Evolutionary conservation across 306 rosid species (phyloP).

Genomic region (Acacia crassicarpa): DNA sequence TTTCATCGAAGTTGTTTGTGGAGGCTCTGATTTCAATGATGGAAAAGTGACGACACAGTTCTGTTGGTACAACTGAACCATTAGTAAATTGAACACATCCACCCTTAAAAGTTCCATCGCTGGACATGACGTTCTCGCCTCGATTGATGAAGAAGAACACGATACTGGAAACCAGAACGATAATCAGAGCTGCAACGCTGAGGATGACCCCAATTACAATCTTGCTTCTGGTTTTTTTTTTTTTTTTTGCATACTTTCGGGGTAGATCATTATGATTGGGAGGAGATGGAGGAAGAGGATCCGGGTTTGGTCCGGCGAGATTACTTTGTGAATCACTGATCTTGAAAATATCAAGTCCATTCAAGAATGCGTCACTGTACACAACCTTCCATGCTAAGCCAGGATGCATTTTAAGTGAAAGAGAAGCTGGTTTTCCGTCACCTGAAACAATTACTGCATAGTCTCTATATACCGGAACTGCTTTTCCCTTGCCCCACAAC

Average conservation of each 20-base stretch:
- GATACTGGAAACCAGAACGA: neutral
- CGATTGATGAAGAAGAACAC: neutral
- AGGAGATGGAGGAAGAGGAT: neutral
- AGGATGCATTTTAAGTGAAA: constrained; percentile 19
- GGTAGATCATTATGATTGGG: neutral
- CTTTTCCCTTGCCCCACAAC: neutral
- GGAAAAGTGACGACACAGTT: neutral
- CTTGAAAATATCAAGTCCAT: constrained; percentile 49
- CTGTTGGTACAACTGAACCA: neutral
- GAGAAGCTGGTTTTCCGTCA: neutral
- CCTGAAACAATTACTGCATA: neutral
- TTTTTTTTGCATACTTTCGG: neutral
- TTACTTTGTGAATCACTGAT: neutral
- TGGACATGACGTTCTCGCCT: neutral
- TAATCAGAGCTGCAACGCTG: neutral
- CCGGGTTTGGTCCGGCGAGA: constrained; percentile 31
- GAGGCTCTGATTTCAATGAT: constrained; percentile 2
- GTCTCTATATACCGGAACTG: constrained; percentile 1
- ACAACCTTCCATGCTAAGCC: rapidly evolving
- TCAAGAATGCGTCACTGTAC: constrained; percentile 12
- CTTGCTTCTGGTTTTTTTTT: neutral
- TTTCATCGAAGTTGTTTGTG: constrained; percentile 1
- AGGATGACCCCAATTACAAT: neutral
- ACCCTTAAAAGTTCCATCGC: no score
- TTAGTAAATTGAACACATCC: no score